A percentile compares a stretch with the other conserved stretches of the same genome.
Evolutionary conservation across 768 basidiomycete genomes (phyloP).

Genomic region (Serendipita indica): DNA sequence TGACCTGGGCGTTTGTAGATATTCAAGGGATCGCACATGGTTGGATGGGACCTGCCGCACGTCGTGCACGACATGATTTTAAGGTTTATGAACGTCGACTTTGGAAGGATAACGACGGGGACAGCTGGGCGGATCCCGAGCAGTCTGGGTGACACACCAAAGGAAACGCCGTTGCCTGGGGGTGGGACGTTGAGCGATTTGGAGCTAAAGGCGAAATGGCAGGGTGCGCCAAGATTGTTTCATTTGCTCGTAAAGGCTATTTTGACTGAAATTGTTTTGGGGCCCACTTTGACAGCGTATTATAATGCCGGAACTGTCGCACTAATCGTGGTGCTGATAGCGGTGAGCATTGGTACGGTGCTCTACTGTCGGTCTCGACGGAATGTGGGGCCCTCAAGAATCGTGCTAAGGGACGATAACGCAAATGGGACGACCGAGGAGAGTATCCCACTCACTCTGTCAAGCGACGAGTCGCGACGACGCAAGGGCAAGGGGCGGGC

Average conservation of each 20-base stretch:
- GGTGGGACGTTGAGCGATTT: conserved; percentile 55
- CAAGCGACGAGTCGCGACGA: conserved; percentile 14
- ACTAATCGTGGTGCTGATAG: conserved; percentile 64
- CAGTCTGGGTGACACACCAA: conserved; percentile 55
- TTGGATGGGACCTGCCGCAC: conserved; percentile 70
- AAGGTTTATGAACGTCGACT: conserved; percentile 89
- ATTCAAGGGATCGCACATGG: conserved; percentile 95
- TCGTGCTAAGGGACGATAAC: conserved; percentile 27
- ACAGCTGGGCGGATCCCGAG: conserved; percentile 63
- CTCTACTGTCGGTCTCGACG: conserved; percentile 62
- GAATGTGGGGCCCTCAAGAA: conserved; percentile 13
- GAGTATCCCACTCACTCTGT: conserved; percentile 45
- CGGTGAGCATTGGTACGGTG: conserved; percentile 50
- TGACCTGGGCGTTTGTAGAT: conserved; percentile 32
- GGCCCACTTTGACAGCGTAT: conserved; percentile 45
- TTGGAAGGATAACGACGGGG: conserved; percentile 62
- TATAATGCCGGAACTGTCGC: conserved; percentile 86
- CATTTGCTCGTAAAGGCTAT: conserved; percentile 5
- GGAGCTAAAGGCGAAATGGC: conserved; percentile 74
- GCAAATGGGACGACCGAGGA: conserved; percentile 39
- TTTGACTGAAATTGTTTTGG: conserved; percentile 2
- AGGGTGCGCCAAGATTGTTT: conserved; percentile 36
- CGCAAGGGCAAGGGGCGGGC: conserved; percentile 28
- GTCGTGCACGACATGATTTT: conserved; percentile 96
- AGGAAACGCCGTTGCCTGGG: conserved; percentile 21